Evolutionary conservation across 2,329 filamentous ascomycete genomes (phyloP).

Genomic region (Aspergillus tubingensis): DNA sequence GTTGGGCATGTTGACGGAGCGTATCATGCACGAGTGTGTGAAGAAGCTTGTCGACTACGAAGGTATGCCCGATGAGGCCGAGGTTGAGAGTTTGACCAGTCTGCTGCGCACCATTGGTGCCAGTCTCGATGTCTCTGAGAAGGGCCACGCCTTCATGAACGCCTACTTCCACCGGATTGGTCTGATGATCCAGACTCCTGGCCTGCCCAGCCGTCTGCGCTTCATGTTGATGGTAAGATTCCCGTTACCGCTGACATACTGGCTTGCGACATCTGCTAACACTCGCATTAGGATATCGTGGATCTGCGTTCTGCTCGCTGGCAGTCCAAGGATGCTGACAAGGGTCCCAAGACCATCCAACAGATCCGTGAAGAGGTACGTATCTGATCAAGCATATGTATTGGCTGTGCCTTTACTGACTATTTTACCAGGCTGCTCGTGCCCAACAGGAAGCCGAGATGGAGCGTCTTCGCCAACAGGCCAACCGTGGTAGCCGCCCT

Average conservation of each 20-base stretch:
- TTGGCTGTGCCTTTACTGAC: conserved; percentile 12
- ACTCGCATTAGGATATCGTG: conserved; percentile 64
- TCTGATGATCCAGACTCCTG: conserved; percentile 74
- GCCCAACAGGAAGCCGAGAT: conserved; percentile 79
- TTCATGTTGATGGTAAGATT: conserved; percentile 83
- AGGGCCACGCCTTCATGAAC: conserved; percentile 84
- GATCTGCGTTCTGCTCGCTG: conserved; percentile 79
- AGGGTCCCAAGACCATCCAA: conserved; percentile 94
- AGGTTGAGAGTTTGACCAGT: conserved; percentile 93
- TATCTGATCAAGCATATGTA: conserved; percentile 12
- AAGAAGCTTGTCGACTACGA: conserved; percentile 96
- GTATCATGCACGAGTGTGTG: conserved; percentile 99
- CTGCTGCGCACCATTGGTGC: conserved; percentile 87
- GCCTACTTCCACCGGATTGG: conserved; percentile 91
- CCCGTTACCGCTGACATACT: neutral
- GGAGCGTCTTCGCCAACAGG: conserved; percentile 56
- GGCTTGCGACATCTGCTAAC: neutral
- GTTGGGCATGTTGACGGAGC: conserved; percentile 95
- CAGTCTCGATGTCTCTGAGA: conserved; percentile 80
- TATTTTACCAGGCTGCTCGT: conserved; percentile 58
- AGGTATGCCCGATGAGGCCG: conserved; percentile 88
- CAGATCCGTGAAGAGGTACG: conserved; percentile 81
- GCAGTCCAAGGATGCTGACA: conserved; percentile 84
- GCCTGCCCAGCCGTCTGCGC: conserved; percentile 80
- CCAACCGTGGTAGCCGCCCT: conserved; percentile 64